Evolutionary conservation across 116 monocot genomes (phyloP).

Genomic region (Cymodocea nodosa): DNA sequence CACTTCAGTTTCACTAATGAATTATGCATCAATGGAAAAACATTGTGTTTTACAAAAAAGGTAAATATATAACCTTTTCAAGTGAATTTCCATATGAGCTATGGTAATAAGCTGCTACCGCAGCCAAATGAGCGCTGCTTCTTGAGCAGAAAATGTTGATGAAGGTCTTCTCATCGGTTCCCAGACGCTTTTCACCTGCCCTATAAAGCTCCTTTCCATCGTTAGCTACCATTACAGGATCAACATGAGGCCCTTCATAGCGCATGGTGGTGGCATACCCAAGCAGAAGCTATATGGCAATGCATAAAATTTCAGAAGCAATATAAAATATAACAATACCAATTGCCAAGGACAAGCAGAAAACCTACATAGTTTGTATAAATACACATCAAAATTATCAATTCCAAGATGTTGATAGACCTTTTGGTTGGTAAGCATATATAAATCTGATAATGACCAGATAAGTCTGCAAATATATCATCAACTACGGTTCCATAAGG

Average conservation of each 20-base stretch:
- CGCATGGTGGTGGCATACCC: conserved; percentile 14
- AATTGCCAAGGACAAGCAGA: no score
- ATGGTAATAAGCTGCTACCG: conserved; percentile 54
- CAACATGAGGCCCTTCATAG: conserved; percentile 48
- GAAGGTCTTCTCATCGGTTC: conserved; percentile 70
- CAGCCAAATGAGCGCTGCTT: conserved; percentile 60
- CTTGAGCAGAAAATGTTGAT: conserved; percentile 56
- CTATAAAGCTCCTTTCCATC: conserved; percentile 66
- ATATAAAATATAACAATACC: no score
- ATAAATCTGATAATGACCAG: no score
- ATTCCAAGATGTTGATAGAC: no score
- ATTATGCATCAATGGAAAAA: background rate
- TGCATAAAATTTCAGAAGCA: no score
- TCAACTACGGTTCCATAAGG: no score
- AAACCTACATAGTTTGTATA: no score
- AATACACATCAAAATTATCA: no score
- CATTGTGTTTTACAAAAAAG: background rate
- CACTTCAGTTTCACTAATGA: no score
- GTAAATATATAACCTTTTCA: conserved; percentile 33
- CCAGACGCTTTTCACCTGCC: conserved; percentile 74
- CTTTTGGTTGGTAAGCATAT: no score
- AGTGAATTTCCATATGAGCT: conserved; percentile 30
- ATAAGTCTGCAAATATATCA: no score
- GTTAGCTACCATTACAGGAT: conserved; percentile 33
- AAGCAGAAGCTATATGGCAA: conserved; percentile 21